These are phyloP conservation scores for Phytophthora sojae DNA, from an alignment of 352 stramenopile genomes.

Conservation along the genomic window DNA sequence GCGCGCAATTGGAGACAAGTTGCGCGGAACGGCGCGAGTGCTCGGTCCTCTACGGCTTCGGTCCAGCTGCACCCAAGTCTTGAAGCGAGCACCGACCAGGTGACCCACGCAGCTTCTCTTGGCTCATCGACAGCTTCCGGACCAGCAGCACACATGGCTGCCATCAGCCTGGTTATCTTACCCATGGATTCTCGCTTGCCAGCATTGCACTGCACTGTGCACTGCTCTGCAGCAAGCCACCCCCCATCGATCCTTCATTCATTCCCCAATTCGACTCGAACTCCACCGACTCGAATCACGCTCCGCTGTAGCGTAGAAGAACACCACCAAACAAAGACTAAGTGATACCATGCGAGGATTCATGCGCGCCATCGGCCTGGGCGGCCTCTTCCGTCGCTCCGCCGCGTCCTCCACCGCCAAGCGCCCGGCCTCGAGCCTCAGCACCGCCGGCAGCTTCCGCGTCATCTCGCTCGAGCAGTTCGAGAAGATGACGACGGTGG, in stretches of 20 bases:
- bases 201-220: background rate
- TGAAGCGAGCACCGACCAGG: conserved; percentile 31
- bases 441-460: conserved; percentile 34
- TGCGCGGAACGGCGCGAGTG: conserved; percentile 5
- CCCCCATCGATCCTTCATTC: conserved; percentile 8
- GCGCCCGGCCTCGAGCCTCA: conserved; percentile 5
- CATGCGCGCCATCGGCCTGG: conserved; percentile 72
- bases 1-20: conserved; percentile 4
- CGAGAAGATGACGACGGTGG: conserved; percentile 37
- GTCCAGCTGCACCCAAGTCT: conserved; percentile 23
- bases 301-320: conserved; percentile 26
- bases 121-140: conserved; percentile 17
- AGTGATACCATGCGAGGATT: conserved; percentile 59
- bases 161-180: conserved; percentile 13
- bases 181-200: conserved; percentile 11
- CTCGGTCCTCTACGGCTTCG: conserved; percentile 20
- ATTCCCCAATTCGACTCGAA: conserved; percentile 45
- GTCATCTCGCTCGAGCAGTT: conserved; percentile 50
- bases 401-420: conserved; percentile 12
- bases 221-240: background rate
- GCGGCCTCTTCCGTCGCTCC: conserved; percentile 55
- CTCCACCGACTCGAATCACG: conserved; percentile 24
- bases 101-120: conserved; percentile 27
- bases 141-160: conserved; percentile 17
- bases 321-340: conserved; percentile 7